phyloP scores from a whole-genome alignment of 2,329 filamentous ascomycete genomes.

The Truncatella angustata region DNA sequence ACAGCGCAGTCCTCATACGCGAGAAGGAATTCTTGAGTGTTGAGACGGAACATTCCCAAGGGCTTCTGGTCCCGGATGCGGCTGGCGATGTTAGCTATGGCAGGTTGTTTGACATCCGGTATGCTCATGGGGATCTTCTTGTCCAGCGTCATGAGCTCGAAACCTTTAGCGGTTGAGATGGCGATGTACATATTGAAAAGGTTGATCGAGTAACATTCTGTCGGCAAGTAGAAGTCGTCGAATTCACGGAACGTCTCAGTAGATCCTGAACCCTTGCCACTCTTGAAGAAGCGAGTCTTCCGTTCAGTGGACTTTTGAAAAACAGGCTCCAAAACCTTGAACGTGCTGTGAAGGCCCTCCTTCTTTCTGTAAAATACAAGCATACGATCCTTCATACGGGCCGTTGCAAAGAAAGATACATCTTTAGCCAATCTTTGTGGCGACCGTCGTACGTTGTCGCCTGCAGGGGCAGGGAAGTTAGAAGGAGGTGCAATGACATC shows the following conservation, averaged over 20 bases:
- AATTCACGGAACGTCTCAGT: conserved; percentile 98
- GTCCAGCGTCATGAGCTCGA: conserved; percentile 94
- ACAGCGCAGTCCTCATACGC: conserved; percentile 96
- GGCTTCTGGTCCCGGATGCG: conserved; percentile 82
- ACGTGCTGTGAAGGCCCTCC: conserved; percentile 86
- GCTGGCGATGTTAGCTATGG: conserved; percentile 80
- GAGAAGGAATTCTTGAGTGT: conserved; percentile 87
- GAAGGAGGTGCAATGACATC: conserved; percentile 73
- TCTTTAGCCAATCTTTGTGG: conserved; percentile 91
- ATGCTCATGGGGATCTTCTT: conserved; percentile 96
- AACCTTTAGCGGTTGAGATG: conserved; percentile 85
- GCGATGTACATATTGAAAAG: conserved; percentile 94
- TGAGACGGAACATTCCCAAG: conserved; percentile 94
- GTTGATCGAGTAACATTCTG: conserved; percentile 92
- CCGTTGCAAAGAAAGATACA: conserved; percentile 94
- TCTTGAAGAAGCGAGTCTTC: conserved; percentile 65
- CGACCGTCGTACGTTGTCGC: conserved; percentile 77
- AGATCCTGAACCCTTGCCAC: conserved; percentile 60
- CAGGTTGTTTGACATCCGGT: conserved; percentile 76
- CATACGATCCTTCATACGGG: conserved; percentile 94
- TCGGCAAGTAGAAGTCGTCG: conserved; percentile 97
- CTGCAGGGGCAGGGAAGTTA: conserved; percentile 58
- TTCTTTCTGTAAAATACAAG: conserved; percentile 97
- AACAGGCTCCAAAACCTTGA: conserved; percentile 95
- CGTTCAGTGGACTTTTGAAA: conserved; percentile 89